Percentiles rank a stretch among this genome's conserved stretches.
Evolutionary conservation across 2,329 filamentous ascomycete species (phyloP).

Genomic region (Aspergillus thermomutatus): DNA sequence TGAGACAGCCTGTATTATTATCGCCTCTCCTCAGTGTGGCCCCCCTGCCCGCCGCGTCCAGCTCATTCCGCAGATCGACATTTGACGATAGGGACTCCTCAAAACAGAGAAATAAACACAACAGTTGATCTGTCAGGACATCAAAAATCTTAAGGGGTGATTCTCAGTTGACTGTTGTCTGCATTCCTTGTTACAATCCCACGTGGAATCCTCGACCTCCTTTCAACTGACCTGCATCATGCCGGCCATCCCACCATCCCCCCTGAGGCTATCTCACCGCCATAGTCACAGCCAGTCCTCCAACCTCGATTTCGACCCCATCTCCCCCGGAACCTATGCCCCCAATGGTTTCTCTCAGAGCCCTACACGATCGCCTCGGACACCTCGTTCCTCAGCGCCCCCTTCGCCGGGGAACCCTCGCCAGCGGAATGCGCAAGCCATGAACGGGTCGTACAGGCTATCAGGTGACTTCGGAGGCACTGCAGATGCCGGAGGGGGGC

Average conservation of each 20-base stretch:
- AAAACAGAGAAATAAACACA: not conserved
- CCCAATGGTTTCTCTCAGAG: conserved; percentile 31
- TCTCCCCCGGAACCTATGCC: conserved; percentile 30
- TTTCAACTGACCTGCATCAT: conserved; percentile 13
- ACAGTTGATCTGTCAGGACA: not conserved
- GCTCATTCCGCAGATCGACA: not conserved
- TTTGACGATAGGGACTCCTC: not conserved
- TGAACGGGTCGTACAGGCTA: conserved; percentile 35
- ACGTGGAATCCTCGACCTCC: not conserved
- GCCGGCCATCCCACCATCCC: conserved; percentile 32
- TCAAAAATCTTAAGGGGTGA: not conserved
- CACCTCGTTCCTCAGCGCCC: conserved; percentile 35
- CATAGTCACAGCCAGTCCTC: conserved; percentile 31
- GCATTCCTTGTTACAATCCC: not conserved
- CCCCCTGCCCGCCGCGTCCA: not conserved
- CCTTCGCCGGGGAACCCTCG: conserved; percentile 39
- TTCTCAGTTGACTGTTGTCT: not conserved
- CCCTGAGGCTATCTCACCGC: conserved; percentile 38
- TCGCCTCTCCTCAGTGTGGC: not conserved
- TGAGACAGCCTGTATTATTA: not conserved
- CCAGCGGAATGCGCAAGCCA: conserved; percentile 33
- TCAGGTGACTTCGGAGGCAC: conserved; percentile 38
- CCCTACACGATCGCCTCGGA: conserved; percentile 32
- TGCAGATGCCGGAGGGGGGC: conserved; percentile 41
- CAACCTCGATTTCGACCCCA: conserved; percentile 34